Percentiles rank a stretch among this genome's conserved stretches.
These are phyloP conservation scores for Pseudocercospora crystallina DNA, from an alignment of 2,329 filamentous ascomycete species.

Conservation along the genomic window DNA sequence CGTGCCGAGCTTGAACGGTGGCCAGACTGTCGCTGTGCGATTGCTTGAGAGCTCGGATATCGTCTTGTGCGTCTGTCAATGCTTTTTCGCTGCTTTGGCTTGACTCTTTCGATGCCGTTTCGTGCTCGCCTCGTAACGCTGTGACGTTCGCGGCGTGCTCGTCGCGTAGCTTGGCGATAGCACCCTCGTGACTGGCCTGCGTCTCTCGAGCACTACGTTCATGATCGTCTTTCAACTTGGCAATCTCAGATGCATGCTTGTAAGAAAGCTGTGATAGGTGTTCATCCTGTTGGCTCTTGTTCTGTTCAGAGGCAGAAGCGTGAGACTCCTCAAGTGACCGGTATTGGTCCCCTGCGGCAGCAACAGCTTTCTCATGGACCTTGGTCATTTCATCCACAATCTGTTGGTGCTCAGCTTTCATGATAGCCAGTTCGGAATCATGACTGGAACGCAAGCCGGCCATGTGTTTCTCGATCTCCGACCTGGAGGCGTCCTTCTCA, in stretches of 20 bases:
- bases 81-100: too few relatives aligned
- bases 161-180: too few relatives aligned
- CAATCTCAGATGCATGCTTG: conserved; percentile 16
- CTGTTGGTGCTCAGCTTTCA: conserved; percentile 5
- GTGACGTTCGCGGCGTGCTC: too few relatives aligned
- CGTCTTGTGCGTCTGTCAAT: not conserved
- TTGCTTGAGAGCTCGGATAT: not conserved
- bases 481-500: not conserved
- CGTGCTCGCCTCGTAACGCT: too few relatives aligned
- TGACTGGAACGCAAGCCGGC: conserved; percentile 1
- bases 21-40: not conserved
- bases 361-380: conserved; percentile 6
- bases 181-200: not conserved
- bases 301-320: conserved; percentile 6
- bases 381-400: not conserved
- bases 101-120: not conserved
- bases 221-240: not conserved
- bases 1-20: not conserved
- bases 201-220: not conserved
- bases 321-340: conserved; percentile 8
- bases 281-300: conserved; percentile 13
- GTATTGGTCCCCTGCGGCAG: conserved; percentile 3
- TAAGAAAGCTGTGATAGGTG: conserved; percentile 15
- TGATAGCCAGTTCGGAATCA: conserved; percentile 1
- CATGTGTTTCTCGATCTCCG: not conserved